Conservation (phyloP, 306 rosid species). For the Dalbergia cultrata region DNA sequence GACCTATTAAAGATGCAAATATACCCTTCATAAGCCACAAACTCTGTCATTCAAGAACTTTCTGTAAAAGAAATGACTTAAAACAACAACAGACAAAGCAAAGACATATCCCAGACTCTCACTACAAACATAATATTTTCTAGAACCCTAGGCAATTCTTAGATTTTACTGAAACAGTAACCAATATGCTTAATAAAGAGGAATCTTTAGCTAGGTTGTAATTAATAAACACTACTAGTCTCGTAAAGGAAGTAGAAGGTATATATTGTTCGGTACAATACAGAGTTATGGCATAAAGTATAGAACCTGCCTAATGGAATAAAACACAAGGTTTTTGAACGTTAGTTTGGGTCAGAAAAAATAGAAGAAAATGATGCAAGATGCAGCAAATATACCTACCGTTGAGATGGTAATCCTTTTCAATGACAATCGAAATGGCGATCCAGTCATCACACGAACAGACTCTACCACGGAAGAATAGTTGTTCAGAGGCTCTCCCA, state of each 20-base stretch:
- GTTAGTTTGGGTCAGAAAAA: conserved; percentile 2
- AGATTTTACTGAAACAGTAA: conserved; percentile 15
- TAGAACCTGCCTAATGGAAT: conserved; percentile 16
- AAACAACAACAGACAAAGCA: conserved; percentile 8
- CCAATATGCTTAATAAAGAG: conserved; percentile 10
- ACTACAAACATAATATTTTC: background rate
- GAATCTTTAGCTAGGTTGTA: conserved; percentile 9
- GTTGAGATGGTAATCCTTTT: conserved; percentile 90
- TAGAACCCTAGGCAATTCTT: conserved; percentile 22
- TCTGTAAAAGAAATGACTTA: background rate
- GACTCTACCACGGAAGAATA: conserved; percentile 86
- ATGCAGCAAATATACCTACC: conserved; percentile 51
- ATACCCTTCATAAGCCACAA: conserved; percentile 41
- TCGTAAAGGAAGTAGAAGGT: conserved; percentile 7
- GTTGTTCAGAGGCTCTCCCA: conserved; percentile 97
- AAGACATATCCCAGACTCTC: conserved; percentile 19
- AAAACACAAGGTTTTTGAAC: conserved; percentile 3
- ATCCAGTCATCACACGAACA: conserved; percentile 76
- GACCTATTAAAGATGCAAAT: conserved; percentile 63
- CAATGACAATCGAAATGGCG: conserved; percentile 82
- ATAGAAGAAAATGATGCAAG: conserved; percentile 34
- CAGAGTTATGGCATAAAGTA: background rate
- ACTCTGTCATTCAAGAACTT: conserved; percentile 34
- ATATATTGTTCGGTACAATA: conserved; percentile 16
- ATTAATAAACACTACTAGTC: conserved; percentile 6